Evolutionary conservation across 768 basidiomycete species (phyloP).

Genomic region (Pisolithus microcarpus): DNA sequence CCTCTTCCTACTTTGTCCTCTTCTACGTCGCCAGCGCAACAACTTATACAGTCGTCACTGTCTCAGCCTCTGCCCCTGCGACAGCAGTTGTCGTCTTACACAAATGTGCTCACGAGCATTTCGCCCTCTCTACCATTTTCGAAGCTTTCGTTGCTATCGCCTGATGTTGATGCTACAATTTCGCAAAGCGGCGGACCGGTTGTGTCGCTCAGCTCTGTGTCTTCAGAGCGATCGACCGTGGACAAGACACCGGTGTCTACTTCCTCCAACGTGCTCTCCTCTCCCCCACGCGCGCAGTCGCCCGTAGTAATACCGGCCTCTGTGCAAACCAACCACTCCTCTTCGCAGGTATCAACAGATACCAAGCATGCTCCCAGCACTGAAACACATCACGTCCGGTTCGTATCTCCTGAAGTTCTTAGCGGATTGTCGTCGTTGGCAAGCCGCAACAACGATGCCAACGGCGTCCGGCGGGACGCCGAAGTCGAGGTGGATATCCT

Average conservation of each 20-base stretch:
- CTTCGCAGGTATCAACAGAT: slow-evolving; percentile 6
- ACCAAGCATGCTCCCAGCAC: slow-evolving; percentile 7
- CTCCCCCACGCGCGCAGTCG: too few relatives aligned
- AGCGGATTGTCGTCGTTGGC: slow-evolving; percentile 8
- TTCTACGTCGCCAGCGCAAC: not conserved
- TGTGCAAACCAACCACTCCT: slow-evolving; percentile 9
- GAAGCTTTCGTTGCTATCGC: slow-evolving; percentile 41
- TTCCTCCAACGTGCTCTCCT: slow-evolving; percentile 2
- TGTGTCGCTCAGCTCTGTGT: slow-evolving; percentile 4
- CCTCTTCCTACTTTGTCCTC: too few relatives aligned
- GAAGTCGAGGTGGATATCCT: not conserved
- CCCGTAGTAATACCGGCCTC: too few relatives aligned
- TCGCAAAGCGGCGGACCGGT: slow-evolving; percentile 4
- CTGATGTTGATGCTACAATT: slow-evolving; percentile 13
- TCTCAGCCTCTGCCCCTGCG: slow-evolving; percentile 1
- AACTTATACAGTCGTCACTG: not conserved
- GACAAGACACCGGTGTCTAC: slow-evolving; percentile 3
- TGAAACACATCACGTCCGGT: slow-evolving; percentile 21
- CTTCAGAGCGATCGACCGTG: not conserved
- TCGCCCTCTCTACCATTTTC: slow-evolving; percentile 48
- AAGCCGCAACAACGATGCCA: not conserved
- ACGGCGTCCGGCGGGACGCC: not conserved
- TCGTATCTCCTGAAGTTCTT: slow-evolving; percentile 26
- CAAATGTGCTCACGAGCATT: slow-evolving; percentile 9
- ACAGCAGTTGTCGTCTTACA: not conserved